Conservation (phyloP, 2,329 filamentous ascomycete species). For the Aspergillus tubingensis region DNA sequence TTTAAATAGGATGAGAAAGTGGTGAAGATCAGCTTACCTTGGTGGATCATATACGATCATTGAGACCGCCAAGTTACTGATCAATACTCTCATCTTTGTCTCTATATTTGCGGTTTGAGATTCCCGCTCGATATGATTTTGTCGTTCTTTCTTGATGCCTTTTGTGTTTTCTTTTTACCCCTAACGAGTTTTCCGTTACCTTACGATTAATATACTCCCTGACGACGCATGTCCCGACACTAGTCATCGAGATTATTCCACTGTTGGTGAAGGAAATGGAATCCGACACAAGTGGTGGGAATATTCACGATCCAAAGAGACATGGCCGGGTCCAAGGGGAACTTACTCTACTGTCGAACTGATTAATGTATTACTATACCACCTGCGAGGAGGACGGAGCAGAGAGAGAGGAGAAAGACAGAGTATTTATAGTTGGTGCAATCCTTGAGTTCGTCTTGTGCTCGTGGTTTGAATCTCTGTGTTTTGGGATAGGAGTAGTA, state of each 20-base stretch:
- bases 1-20: constrained; percentile 7
- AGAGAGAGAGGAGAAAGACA: neutral
- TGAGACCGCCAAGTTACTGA: constrained; percentile 8
- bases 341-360: constrained; percentile 9
- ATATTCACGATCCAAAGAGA: constrained; percentile 3
- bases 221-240: neutral
- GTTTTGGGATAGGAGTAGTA: constrained; percentile 13
- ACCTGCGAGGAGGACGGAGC: constrained; percentile 4
- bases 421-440: constrained; percentile 10
- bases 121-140: constrained; percentile 17
- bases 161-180: constrained; percentile 2
- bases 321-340: neutral
- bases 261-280: neutral
- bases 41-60: neutral
- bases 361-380: constrained; percentile 25
- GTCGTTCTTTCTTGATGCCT: neutral
- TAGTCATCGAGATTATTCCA: neutral
- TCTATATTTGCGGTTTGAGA: constrained; percentile 12
- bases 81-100: constrained; percentile 4
- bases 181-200: constrained; percentile 2
- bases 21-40: neutral
- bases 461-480: constrained; percentile 2
- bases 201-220: constrained; percentile 9
- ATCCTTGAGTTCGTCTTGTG: constrained; percentile 1
- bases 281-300: neutral